Conservation (phyloP, 2,329 filamentous ascomycete genomes). For the Colletotrichum limetticola region DNA sequence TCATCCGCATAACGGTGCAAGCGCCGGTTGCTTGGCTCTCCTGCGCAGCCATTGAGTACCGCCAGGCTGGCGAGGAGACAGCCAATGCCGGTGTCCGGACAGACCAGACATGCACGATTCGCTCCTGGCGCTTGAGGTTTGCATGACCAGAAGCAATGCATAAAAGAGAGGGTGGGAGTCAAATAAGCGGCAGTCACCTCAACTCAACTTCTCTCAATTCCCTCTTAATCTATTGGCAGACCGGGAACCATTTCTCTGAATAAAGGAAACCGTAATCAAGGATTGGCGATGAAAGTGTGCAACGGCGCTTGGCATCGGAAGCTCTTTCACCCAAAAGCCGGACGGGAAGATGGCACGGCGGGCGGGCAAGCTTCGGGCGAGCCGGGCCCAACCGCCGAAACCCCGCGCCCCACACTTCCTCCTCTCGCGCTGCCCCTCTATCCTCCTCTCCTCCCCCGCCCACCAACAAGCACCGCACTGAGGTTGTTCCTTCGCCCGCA, state of each 20-base stretch:
- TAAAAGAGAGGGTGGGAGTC: not conserved
- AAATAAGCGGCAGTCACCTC: not conserved
- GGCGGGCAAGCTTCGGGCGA: constrained; percentile 13
- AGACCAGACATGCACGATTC: not conserved
- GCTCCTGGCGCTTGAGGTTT: not conserved
- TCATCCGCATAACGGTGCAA: constrained; percentile 14
- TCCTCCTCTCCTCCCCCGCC: no score
- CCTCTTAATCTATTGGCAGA: not conserved
- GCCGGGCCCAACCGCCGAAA: constrained; percentile 21
- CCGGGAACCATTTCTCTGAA: not conserved
- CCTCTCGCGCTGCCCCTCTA: constrained; percentile 6
- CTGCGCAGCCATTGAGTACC: not conserved
- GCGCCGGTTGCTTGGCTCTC: constrained; percentile 3
- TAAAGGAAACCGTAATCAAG: not conserved
- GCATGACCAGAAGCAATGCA: not conserved
- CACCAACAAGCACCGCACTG: not conserved
- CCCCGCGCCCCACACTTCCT: constrained; percentile 10
- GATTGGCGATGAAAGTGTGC: not conserved
- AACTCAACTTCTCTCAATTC: not conserved
- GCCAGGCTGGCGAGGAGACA: constrained; percentile 2
- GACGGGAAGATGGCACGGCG: not conserved
- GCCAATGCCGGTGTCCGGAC: constrained; percentile 8
- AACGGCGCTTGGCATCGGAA: not conserved
- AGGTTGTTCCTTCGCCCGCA: no score
- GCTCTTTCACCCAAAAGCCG: not conserved